These are phyloP conservation scores for Leccinum olivaceopallidum DNA, from an alignment of 768 basidiomycete species.

Conservation along the genomic window DNA sequence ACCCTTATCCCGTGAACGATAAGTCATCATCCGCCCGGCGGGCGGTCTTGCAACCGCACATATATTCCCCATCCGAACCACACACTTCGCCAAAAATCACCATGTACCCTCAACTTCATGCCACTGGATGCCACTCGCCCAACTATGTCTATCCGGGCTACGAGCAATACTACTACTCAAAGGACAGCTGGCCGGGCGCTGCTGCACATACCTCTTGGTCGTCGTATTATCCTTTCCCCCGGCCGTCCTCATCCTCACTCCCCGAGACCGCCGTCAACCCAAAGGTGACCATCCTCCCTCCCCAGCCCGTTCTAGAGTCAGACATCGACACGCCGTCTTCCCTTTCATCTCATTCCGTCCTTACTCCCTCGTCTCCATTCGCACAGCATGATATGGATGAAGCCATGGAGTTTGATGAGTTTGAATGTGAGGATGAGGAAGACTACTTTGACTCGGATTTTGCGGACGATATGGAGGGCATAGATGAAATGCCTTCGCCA, in stretches of 20 bases:
- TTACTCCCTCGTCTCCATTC: conserved; percentile 34
- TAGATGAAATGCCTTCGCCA: conserved; percentile 23
- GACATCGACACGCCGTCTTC: conserved; percentile 35
- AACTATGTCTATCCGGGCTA: conserved; percentile 24
- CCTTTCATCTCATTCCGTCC: conserved; percentile 32
- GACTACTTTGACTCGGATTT: conserved; percentile 34
- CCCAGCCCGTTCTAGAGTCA: conserved; percentile 22
- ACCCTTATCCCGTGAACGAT: conserved; percentile 28
- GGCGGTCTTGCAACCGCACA: conserved; percentile 28
- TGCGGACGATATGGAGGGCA: conserved; percentile 34
- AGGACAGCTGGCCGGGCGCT: conserved; percentile 18
- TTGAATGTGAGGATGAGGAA: conserved; percentile 35
- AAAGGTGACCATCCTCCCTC: conserved; percentile 29
- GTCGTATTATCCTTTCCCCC: conserved; percentile 14
- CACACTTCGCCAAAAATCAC: conserved; percentile 17
- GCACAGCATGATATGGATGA: conserved; percentile 15
- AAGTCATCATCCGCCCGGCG: conserved; percentile 25
- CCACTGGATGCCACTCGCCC: conserved; percentile 21
- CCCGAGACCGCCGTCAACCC: conserved; percentile 26
- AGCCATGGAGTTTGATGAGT: conserved; percentile 32
- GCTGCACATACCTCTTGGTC: conserved; percentile 21
- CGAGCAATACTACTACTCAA: conserved; percentile 24
- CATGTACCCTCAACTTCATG: conserved; percentile 32
- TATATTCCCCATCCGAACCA: conserved; percentile 33
- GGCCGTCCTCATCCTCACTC: conserved; percentile 20